A percentile compares a stretch with the other conserved stretches of the same genome.
Evolutionary conservation across 202 grass and related monocot genomes (phyloP).

Genomic region (Zizania palustris): DNA sequence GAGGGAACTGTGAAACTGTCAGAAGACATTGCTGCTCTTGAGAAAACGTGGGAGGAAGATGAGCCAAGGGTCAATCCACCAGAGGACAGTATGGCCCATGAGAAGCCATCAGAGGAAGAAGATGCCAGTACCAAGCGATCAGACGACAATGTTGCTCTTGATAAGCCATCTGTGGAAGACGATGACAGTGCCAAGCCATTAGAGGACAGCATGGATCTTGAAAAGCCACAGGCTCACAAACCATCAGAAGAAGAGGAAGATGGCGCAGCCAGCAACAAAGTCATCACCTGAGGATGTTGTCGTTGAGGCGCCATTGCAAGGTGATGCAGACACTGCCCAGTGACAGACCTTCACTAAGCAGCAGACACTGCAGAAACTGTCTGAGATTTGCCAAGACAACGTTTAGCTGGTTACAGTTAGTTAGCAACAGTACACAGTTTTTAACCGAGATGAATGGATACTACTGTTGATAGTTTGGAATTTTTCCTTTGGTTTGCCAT

Average conservation of each 20-base stretch:
- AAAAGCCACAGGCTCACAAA: conserved; percentile 29
- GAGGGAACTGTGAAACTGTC: neutral
- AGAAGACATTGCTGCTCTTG: neutral
- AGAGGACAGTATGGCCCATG: neutral
- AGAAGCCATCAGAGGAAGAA: conserved; percentile 23
- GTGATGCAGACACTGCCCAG: neutral
- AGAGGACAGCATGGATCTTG: conserved; percentile 2
- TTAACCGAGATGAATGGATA: conserved; percentile 37
- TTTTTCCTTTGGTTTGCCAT: conserved; percentile 29
- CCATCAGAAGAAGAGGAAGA: conserved; percentile 32
- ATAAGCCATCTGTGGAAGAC: conserved; percentile 32
- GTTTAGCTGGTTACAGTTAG: conserved; percentile 16
- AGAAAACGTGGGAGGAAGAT: conserved; percentile 20
- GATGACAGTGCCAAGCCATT: conserved; percentile 9
- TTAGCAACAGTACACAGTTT: conserved; percentile 42
- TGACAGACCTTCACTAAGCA: conserved; percentile 31
- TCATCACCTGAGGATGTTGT: neutral
- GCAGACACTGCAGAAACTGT: conserved; percentile 14
- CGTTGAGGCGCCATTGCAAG: conserved; percentile 13
- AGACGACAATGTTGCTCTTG: conserved; percentile 15
- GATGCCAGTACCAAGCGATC: neutral
- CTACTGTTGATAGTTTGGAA: conserved; percentile 25
- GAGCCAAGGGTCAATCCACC: neutral
- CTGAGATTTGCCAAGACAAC: conserved; percentile 10
- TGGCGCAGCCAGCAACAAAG: conserved; percentile 10